Percentiles rank a stretch among this genome's conserved stretches.
These are phyloP conservation scores for Plantago coronopus DNA, from an alignment of 305 asterid genomes.

Conservation along the genomic window DNA sequence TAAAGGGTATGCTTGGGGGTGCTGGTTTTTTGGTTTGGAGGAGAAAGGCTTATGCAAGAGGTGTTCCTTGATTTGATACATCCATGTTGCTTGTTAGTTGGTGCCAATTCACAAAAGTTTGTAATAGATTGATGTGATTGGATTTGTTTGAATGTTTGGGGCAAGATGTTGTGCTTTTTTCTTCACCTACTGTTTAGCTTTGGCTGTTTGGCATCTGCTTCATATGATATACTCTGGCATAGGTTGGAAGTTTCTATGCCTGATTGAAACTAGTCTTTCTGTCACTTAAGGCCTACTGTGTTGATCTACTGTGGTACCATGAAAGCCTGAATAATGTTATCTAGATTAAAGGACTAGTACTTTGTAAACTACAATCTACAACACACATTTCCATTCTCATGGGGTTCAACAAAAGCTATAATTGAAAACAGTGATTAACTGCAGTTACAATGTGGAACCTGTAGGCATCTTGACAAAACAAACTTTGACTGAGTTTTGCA, in stretches of 20 bases:
- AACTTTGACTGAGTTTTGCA: conserved; percentile 11
- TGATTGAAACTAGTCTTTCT: conserved; percentile 19
- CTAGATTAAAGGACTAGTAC: not conserved
- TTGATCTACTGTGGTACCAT: not conserved
- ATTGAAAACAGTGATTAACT: conserved; percentile 18
- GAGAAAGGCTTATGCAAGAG: conserved; percentile 15
- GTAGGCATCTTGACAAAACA: conserved; percentile 18
- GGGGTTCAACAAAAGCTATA: conserved; percentile 17
- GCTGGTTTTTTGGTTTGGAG: conserved; percentile 19
- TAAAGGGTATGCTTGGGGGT: conserved; percentile 43
- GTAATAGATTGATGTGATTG: conserved; percentile 34
- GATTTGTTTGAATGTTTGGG: conserved; percentile 45
- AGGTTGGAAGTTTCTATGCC: conserved; percentile 20
- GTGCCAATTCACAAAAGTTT: conserved; percentile 27
- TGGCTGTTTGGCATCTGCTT: conserved; percentile 26
- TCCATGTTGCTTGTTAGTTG: conserved; percentile 28
- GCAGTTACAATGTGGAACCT: conserved; percentile 21
- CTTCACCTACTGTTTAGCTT: conserved; percentile 14
- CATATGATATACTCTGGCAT: not conserved
- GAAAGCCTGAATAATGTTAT: not conserved
- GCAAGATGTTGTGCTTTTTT: conserved; percentile 18
- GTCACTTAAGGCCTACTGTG: not conserved
- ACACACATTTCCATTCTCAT: conserved; percentile 1
- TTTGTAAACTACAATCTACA: not conserved
- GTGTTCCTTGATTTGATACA: conserved; percentile 48